Evolutionary conservation across 2,329 filamentous ascomycete genomes (phyloP).

Genomic region (Pseudogymnoascus verrucosus): DNA sequence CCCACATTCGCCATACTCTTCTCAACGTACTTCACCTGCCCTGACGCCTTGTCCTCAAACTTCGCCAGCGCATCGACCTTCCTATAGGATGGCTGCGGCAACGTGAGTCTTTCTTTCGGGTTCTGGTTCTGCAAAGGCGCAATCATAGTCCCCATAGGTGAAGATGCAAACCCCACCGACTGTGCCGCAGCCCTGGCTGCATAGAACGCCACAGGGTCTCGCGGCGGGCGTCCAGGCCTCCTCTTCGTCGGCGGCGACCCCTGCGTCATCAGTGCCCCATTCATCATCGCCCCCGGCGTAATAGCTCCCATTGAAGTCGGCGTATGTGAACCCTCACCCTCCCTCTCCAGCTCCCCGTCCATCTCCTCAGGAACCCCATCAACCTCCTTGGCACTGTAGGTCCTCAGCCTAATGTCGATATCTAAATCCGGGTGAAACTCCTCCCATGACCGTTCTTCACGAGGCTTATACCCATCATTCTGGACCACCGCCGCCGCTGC

Average conservation of each 20-base stretch:
- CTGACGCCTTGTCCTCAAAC: constrained; percentile 77
- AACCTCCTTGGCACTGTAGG: constrained; percentile 77
- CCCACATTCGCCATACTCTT: constrained; percentile 86
- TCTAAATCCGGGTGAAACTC: constrained; percentile 96
- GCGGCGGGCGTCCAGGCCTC: constrained; percentile 56
- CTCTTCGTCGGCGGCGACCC: constrained; percentile 42
- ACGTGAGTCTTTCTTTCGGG: constrained; percentile 68
- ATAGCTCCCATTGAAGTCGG: neutral
- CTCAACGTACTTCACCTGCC: constrained; percentile 86
- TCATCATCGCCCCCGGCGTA: neutral
- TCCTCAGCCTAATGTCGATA: constrained; percentile 69
- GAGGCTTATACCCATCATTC: constrained; percentile 91
- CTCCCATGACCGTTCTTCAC: constrained; percentile 94
- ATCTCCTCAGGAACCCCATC: constrained; percentile 58
- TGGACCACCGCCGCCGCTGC: constrained; percentile 83
- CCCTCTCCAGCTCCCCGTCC: neutral
- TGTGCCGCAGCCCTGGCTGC: constrained; percentile 37
- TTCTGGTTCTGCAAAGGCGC: constrained; percentile 73
- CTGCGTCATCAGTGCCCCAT: neutral
- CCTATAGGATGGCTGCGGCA: constrained; percentile 68
- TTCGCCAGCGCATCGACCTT: constrained; percentile 70
- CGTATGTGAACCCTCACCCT: neutral
- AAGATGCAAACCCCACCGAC: constrained; percentile 21
- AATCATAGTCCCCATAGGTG: constrained; percentile 54
- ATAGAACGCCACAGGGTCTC: constrained; percentile 51